phyloP scores from a whole-genome alignment of 495 filamentous ascomycete species.

The Penicillium silybi region DNA sequence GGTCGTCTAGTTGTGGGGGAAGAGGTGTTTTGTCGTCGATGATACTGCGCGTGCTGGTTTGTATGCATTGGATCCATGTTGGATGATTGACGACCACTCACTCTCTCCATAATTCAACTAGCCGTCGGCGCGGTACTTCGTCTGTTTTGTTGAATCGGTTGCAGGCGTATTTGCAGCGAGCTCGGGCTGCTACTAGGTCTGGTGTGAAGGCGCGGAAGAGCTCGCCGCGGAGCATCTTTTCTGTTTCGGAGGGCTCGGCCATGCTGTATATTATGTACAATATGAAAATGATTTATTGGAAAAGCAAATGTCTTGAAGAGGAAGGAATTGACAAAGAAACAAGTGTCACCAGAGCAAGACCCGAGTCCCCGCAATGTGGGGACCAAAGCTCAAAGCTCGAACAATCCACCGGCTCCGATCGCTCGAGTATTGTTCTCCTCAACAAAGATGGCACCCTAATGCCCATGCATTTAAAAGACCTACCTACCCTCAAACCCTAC shows the following conservation, averaged over 20 bases:
- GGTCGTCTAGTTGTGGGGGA: conserved; percentile 48
- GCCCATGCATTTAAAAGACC: neutral
- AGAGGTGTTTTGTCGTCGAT: conserved; percentile 57
- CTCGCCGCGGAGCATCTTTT: conserved; percentile 41
- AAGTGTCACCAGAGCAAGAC: neutral
- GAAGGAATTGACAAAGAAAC: neutral
- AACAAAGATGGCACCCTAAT: neutral
- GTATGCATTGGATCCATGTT: neutral
- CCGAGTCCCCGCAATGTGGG: neutral
- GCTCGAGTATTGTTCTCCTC: neutral
- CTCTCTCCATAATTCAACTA: conserved; percentile 71
- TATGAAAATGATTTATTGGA: neutral
- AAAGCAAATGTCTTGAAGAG: neutral
- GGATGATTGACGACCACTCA: conserved; percentile 34
- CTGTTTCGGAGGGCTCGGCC: conserved; percentile 24
- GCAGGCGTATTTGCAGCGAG: conserved; percentile 55
- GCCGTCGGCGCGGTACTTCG: conserved; percentile 51
- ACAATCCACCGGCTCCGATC: neutral
- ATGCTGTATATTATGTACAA: too few species aligned
- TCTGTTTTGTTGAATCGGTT: conserved; percentile 59
- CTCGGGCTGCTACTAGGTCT: conserved; percentile 52
- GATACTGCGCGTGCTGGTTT: conserved; percentile 40
- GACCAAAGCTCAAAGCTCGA: neutral
- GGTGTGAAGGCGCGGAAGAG: conserved; percentile 53
- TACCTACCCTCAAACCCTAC: neutral